phyloP scores from a whole-genome alignment of 805 yeast genomes.

The Schizosaccharomyces osmophilus region DNA sequence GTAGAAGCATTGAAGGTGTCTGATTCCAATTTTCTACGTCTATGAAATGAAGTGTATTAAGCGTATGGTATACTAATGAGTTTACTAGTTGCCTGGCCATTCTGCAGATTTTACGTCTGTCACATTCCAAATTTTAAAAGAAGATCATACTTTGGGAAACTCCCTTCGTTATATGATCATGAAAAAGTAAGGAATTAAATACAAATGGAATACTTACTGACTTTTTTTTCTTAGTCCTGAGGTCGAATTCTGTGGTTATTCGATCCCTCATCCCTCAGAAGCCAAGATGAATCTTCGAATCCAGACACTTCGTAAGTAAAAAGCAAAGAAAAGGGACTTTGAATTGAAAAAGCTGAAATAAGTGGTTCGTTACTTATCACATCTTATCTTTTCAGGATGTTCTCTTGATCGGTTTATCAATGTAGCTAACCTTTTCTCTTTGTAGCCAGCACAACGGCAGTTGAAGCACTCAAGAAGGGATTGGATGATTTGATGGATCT shows the following conservation, averaged over 20 bases:
- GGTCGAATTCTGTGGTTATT: conserved; percentile 94
- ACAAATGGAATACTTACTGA: too few relatives aligned
- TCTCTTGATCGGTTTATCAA: too few relatives aligned
- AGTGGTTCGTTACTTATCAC: too few relatives aligned
- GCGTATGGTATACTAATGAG: not conserved
- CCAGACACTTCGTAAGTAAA: conserved; percentile 52
- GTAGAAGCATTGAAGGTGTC: not conserved
- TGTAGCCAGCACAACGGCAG: conserved; percentile 30
- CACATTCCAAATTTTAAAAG: conserved; percentile 75
- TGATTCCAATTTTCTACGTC: not conserved
- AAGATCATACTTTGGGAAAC: conserved; percentile 91
- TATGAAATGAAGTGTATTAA: not conserved
- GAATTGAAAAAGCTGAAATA: too few relatives aligned
- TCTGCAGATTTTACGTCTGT: conserved; percentile 87
- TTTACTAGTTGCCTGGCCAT: conserved; percentile 43
- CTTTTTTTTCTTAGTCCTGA: conserved; percentile 28
- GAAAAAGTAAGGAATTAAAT: conserved; percentile 32
- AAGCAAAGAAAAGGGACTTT: too few relatives aligned
- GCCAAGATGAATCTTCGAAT: conserved; percentile 69
- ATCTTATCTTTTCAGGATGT: too few relatives aligned
- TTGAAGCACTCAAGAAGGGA: conserved; percentile 81
- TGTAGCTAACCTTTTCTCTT: not conserved
- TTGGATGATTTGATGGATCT: conserved; percentile 59
- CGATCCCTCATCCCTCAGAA: conserved; percentile 96
- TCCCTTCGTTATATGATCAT: conserved; percentile 80